Conservation (phyloP, 139 green algal genomes). For the Monoraphidium neglectum region DNA sequence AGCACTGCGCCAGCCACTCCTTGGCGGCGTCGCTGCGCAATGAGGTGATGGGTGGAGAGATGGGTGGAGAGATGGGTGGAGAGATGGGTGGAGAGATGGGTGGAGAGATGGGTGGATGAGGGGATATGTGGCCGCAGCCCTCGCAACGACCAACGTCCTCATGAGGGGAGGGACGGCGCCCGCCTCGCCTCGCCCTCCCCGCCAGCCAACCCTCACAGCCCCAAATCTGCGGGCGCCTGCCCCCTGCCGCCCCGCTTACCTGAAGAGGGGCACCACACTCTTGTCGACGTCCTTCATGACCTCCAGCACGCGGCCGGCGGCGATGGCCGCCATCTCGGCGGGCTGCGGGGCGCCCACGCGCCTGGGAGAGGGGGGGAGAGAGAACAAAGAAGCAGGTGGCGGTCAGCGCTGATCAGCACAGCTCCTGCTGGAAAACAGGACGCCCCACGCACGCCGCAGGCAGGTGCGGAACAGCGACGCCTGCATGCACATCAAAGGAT, state of each 20-base stretch:
- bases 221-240: no score
- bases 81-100: slow-evolving; percentile 14
- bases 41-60: no score
- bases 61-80: neutral
- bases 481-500: no score
- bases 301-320: slow-evolving; percentile 73
- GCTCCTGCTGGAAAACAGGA: no score
- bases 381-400: no score
- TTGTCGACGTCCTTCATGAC: slow-evolving; percentile 69
- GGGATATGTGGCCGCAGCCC: no score
- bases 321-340: slow-evolving; percentile 82
- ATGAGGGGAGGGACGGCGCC: no score
- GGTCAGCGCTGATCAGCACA: neutral
- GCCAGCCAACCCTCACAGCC: neutral
- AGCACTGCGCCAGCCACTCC: neutral
- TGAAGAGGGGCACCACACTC: slow-evolving; percentile 60
- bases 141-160: no score
- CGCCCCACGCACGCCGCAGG: no score
- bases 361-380: slow-evolving; percentile 27
- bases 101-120: no score
- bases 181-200: no score
- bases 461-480: no score
- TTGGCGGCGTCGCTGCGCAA: neutral
- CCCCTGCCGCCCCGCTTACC: neutral
- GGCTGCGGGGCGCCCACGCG: slow-evolving; percentile 90